These are phyloP conservation scores for Vitis rupestris DNA, from an alignment of 164 flowering plant species.

Conservation along the genomic window DNA sequence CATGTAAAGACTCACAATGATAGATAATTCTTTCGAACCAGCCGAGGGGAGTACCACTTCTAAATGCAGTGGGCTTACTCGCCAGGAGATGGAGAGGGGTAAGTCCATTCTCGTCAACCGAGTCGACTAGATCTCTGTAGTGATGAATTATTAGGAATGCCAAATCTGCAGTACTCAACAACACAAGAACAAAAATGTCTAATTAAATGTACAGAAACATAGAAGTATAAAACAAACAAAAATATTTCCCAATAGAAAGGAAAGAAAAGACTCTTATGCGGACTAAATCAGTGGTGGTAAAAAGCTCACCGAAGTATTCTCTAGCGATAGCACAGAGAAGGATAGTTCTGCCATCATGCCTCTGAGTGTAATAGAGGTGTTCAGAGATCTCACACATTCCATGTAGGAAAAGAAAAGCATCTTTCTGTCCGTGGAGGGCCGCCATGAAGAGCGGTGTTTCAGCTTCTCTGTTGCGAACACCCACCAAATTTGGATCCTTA, in stretches of 20 bases:
- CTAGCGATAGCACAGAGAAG: conserved; percentile 34
- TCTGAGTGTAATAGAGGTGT: not conserved
- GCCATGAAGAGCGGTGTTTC: too few species aligned
- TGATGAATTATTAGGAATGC: conserved; percentile 30
- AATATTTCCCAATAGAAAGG: too few species aligned
- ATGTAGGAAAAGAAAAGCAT: conserved; percentile 11
- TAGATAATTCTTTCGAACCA: conserved; percentile 16
- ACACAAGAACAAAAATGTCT: too few species aligned
- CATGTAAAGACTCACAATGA: conserved; percentile 19
- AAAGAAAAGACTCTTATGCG: too few species aligned
- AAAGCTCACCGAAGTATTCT: conserved; percentile 28
- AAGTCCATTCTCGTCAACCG: conserved; percentile 21
- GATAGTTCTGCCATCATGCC: conserved; percentile 27
- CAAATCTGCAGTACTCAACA: conserved; percentile 23
- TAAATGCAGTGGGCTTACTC: conserved; percentile 29
- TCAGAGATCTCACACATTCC: not conserved
- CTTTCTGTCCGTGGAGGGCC: too few species aligned
- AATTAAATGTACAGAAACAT: too few species aligned
- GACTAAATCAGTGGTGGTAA: too few species aligned
- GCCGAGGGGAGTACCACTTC: conserved; percentile 28
- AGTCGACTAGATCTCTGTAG: conserved; percentile 17
- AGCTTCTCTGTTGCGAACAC: too few species aligned
- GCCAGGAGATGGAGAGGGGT: conserved; percentile 46
- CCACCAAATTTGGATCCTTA: too few species aligned
- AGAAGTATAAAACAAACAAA: too few species aligned